Base-by-base conservation (phyloP, 108 stramenopile species). In the Skeletonema marinoi region DNA sequence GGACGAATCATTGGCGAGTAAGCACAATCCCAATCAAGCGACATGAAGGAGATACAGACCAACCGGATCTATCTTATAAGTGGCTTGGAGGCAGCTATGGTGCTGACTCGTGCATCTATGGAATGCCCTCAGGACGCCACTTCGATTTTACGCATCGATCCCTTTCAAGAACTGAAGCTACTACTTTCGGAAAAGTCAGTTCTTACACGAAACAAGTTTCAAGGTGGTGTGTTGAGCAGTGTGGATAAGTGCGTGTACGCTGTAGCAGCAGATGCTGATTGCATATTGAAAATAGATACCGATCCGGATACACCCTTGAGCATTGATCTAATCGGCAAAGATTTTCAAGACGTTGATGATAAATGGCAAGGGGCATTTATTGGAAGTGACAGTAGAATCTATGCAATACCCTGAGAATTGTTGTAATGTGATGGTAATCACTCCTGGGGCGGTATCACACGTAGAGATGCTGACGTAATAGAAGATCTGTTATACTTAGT, bases 71-170 rank as follows among this genome's bases (percentile, higher is more conserved):
- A 13, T 46, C 31, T 13, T 86, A 76, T 42, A 87, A 84, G 59
- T 87, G 86, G 86, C 68, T 77, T 86, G 50, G 96, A 30, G 96
- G 96, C 7, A 66, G 67, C 19, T 61, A 93, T 19, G 93, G 91
- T n/a, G 88, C 83, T 2, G 90, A 93, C 72, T 90, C 90, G 16
- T 92, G 92, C 62, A 91, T 96, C 48, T 96, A 92, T 72, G 89
- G 91, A 32, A 88, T 93, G 60, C 92, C 96, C 5, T 66, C 67
- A 1, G 78, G 78, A 82, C n/a, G 77, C 81, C 33, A 74, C 70
- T 14, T 38, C 80, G 4, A 78, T 87, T 29, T 73, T 87, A 13
- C 44, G 71, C 9, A 79, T 87, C 3, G 68, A 74, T 48, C 77
- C 77, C 82, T 31, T 36, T 72, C 25, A 85, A 82, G 35, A 68